A percentile compares a stretch with the other conserved stretches of the same genome.
Evolutionary conservation across 306 rosid genomes (phyloP).

Genomic region (Cicer chorassanicum): DNA sequence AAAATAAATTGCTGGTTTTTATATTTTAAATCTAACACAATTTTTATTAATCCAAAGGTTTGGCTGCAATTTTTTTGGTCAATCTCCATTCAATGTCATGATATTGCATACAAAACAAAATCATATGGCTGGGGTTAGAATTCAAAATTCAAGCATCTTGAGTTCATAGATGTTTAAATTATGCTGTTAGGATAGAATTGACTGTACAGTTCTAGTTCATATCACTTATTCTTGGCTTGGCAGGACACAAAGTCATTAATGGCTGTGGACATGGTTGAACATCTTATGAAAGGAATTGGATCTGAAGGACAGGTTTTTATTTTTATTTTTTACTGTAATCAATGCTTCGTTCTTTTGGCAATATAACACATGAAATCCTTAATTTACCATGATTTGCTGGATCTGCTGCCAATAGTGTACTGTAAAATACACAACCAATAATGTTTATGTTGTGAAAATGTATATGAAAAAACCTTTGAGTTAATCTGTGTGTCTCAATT

Average conservation of each 20-base stretch:
- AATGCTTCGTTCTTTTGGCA: slow-evolving; percentile 33
- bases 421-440: slow-evolving; percentile 29
- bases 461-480: background rate
- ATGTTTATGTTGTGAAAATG: background rate
- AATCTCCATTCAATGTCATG: slow-evolving; percentile 28
- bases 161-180: slow-evolving; percentile 1
- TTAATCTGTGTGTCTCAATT: background rate
- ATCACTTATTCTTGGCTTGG: slow-evolving; percentile 39
- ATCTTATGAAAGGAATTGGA: slow-evolving; percentile 79
- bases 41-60: slow-evolving; percentile 13
- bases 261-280: slow-evolving; percentile 84
- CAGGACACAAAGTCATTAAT: slow-evolving; percentile 64
- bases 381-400: slow-evolving; percentile 28
- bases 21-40: background rate
- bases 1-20: slow-evolving; percentile 33
- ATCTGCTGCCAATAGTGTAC: slow-evolving; percentile 18
- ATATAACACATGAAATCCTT: slow-evolving; percentile 29
- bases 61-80: background rate
- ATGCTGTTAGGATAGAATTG: slow-evolving; percentile 2
- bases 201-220: background rate
- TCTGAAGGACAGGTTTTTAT: slow-evolving; percentile 82
- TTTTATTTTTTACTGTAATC: background rate
- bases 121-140: slow-evolving; percentile 29
- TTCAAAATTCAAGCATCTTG: background rate
- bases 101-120: background rate